These are phyloP conservation scores for Barnettozyma hawaiiensis DNA, from an alignment of 1,139 yeast genomes.

Conservation along the genomic window DNA sequence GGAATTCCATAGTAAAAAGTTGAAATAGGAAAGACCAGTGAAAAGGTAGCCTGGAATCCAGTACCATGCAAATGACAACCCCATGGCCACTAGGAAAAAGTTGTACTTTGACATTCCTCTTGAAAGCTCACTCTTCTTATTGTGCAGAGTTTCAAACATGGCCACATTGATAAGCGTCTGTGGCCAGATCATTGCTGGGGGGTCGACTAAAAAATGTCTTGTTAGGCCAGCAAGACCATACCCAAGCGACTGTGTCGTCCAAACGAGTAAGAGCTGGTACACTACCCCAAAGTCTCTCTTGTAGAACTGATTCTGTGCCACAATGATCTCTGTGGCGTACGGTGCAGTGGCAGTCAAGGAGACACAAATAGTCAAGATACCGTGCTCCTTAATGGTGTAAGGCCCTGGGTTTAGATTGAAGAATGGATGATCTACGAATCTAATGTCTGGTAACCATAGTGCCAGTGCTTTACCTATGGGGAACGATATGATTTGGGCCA, in stretches of 20 bases:
- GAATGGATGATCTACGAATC: constrained; percentile 24
- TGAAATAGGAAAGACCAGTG: constrained; percentile 46
- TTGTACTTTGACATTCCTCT: constrained; percentile 45
- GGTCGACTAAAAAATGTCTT: constrained; percentile 33
- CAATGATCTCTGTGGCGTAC: constrained; percentile 52
- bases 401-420: constrained; percentile 46
- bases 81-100: constrained; percentile 39
- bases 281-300: constrained; percentile 34
- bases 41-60: constrained; percentile 55
- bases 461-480: constrained; percentile 45
- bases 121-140: constrained; percentile 27
- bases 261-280: constrained; percentile 43
- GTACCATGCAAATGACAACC: constrained; percentile 42
- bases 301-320: constrained; percentile 50
- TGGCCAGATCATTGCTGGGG: constrained; percentile 37
- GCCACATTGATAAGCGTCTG: constrained; percentile 34
- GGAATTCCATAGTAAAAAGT: constrained; percentile 48
- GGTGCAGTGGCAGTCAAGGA: constrained; percentile 45
- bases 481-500: constrained; percentile 49
- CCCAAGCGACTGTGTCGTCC: constrained; percentile 53
- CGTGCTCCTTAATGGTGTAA: constrained; percentile 58
- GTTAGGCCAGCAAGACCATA: constrained; percentile 52
- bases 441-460: constrained; percentile 33
- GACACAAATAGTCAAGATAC: constrained; percentile 48
- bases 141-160: constrained; percentile 34